Evolutionary conservation across 1,284 basidiomycete species (phyloP).

Genomic region (Neonothopanus nambi): DNA sequence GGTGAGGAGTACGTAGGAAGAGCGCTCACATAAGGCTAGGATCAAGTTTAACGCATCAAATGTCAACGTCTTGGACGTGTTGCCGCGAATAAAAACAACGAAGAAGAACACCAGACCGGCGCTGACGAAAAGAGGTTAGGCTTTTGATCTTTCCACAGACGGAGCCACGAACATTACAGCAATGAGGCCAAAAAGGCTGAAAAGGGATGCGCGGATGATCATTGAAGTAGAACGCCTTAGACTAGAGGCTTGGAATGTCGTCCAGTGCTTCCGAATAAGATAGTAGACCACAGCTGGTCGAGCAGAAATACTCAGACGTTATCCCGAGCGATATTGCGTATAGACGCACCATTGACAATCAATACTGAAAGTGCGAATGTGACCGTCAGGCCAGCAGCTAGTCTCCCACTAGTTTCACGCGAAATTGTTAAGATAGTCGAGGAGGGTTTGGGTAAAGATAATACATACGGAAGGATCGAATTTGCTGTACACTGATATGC

Average conservation of each 20-base stretch:
- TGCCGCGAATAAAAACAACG: background rate
- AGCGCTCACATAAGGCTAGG: constrained; percentile 1
- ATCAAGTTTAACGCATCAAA: background rate
- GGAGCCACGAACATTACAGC: background rate
- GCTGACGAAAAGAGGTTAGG: background rate
- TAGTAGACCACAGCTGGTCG: background rate
- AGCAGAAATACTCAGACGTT: background rate
- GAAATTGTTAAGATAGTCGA: background rate
- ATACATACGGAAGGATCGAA: background rate
- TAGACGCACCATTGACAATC: background rate
- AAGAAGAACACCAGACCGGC: constrained; percentile 4
- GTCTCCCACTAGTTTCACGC: background rate
- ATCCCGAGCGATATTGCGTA: too few relatives aligned
- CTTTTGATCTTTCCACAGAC: background rate
- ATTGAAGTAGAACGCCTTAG: background rate
- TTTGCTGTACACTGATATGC: background rate
- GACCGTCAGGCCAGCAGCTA: constrained; percentile 8
- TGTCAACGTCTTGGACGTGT: background rate
- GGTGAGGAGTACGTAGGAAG: background rate
- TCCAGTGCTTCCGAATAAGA: constrained; percentile 4
- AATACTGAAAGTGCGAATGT: background rate
- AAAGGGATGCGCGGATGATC: constrained; percentile 4
- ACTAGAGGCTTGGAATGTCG: background rate
- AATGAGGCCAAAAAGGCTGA: background rate
- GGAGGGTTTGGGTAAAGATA: too few relatives aligned